phyloP scores from a whole-genome alignment of 345 rosid genomes.

The Hypericum androsaemum region DNA sequence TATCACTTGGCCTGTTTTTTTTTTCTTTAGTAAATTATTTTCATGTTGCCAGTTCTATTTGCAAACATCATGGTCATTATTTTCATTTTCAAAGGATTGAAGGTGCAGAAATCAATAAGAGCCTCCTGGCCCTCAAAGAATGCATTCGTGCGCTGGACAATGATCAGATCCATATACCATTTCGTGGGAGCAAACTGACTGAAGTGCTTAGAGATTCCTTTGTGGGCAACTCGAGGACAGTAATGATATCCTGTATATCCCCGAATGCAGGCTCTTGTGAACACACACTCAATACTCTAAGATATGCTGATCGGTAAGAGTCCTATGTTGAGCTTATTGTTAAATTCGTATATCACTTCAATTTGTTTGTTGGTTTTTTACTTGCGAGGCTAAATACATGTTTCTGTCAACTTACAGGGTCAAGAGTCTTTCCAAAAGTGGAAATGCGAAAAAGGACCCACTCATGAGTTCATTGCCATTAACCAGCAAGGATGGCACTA shows the following conservation, averaged over 20 bases:
- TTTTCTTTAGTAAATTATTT: no score
- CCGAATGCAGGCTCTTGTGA: slow-evolving; percentile 97
- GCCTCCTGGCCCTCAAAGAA: slow-evolving; percentile 93
- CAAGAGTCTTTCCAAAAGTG: slow-evolving; percentile 90
- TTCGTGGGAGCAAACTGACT: slow-evolving; percentile 92
- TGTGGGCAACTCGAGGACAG: slow-evolving; percentile 92
- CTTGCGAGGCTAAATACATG: slow-evolving; percentile 7
- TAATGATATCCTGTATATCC: slow-evolving; percentile 93
- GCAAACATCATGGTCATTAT: slow-evolving; percentile 8
- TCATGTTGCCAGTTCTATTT: neutral
- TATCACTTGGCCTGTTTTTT: no score
- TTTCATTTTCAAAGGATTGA: slow-evolving; percentile 46
- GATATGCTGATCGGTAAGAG: slow-evolving; percentile 87
- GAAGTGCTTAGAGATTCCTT: slow-evolving; percentile 96
- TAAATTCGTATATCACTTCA: neutral
- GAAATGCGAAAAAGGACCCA: slow-evolving; percentile 72
- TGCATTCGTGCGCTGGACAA: slow-evolving; percentile 95
- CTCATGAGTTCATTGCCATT: slow-evolving; percentile 33
- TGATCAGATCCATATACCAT: slow-evolving; percentile 94
- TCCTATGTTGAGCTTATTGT: slow-evolving; percentile 6
- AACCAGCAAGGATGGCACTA: slow-evolving; percentile 43
- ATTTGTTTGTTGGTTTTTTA: neutral
- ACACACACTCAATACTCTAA: slow-evolving; percentile 82
- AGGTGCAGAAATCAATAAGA: slow-evolving; percentile 93
- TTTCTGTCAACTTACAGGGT: slow-evolving; percentile 47